These are phyloP conservation scores for Hypomontagnella submonticulosa DNA, from an alignment of 495 filamentous ascomycete species.

Conservation along the genomic window DNA sequence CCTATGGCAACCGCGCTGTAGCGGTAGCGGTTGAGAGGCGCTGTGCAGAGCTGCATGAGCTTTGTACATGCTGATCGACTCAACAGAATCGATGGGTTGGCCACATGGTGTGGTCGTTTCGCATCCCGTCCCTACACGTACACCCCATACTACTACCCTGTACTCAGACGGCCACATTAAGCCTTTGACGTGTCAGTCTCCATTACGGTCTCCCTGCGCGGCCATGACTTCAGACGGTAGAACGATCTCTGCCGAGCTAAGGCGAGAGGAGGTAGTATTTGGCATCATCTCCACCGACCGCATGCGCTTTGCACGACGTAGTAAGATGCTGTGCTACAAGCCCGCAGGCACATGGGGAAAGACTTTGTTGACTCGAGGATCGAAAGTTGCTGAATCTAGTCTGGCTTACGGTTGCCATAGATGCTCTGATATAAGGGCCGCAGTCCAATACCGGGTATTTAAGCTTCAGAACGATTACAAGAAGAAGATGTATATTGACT, in stretches of 20 bases:
- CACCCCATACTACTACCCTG: slow-evolving; percentile 41
- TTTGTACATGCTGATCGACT: slow-evolving; percentile 44
- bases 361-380: slow-evolving; percentile 21
- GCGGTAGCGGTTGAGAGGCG: slow-evolving; percentile 32
- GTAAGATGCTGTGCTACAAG: slow-evolving; percentile 46
- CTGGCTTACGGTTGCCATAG: slow-evolving; percentile 22
- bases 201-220: slow-evolving; percentile 35
- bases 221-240: slow-evolving; percentile 42
- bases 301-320: slow-evolving; percentile 36
- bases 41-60: slow-evolving; percentile 41
- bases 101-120: slow-evolving; percentile 46
- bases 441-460: slow-evolving; percentile 5
- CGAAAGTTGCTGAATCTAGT: slow-evolving; percentile 25
- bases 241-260: slow-evolving; percentile 44
- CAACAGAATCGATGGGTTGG: slow-evolving; percentile 40
- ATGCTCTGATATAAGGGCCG: slow-evolving; percentile 23
- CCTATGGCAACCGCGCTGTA: slow-evolving; percentile 28
- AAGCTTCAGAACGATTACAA: neutral
- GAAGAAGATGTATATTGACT: slow-evolving; percentile 16
- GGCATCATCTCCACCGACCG: slow-evolving; percentile 34
- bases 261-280: slow-evolving; percentile 40
- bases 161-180: slow-evolving; percentile 43
- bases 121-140: slow-evolving; percentile 42
- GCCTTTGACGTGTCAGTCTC: slow-evolving; percentile 42
- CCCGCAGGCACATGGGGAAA: slow-evolving; percentile 32